Conservation (phyloP, 2,329 filamentous ascomycete species). For the Venturia pyrina region DNA sequence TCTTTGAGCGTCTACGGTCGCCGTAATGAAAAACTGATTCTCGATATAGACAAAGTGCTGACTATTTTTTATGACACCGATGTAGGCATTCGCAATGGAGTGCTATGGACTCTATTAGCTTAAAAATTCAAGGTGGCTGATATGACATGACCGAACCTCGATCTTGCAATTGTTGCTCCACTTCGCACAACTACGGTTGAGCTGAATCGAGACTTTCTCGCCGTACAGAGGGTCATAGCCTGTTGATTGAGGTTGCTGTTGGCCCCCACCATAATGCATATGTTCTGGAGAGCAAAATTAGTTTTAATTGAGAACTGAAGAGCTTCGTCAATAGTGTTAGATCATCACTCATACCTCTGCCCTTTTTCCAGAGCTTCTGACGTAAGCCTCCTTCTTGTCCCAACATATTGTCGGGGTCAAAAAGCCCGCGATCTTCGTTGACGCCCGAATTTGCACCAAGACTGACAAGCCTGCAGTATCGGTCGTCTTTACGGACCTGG, state of each 20-base stretch:
- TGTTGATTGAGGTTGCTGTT: background rate
- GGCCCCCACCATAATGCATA: background rate
- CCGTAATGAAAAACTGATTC: slow-evolving; percentile 85
- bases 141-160: slow-evolving; percentile 32
- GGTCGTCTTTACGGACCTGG: slow-evolving; percentile 38
- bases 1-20: slow-evolving; percentile 57
- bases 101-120: slow-evolving; percentile 35
- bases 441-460: background rate
- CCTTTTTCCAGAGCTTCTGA: slow-evolving; percentile 7
- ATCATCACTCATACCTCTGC: background rate
- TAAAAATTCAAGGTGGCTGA: background rate
- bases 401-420: background rate
- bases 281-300: background rate
- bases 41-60: slow-evolving; percentile 72
- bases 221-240: slow-evolving; percentile 14
- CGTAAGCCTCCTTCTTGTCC: slow-evolving; percentile 7
- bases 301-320: background rate
- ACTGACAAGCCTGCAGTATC: slow-evolving; percentile 9
- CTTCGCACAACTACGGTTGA: slow-evolving; percentile 33
- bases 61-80: slow-evolving; percentile 57
- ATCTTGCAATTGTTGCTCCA: slow-evolving; percentile 51
- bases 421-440: slow-evolving; percentile 3
- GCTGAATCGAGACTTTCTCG: slow-evolving; percentile 20
- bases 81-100: slow-evolving; percentile 80
- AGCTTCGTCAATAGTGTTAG: background rate